Conservation (phyloP, 176 grass and related monocot species). For the Rhynchospora tenuis region DNA sequence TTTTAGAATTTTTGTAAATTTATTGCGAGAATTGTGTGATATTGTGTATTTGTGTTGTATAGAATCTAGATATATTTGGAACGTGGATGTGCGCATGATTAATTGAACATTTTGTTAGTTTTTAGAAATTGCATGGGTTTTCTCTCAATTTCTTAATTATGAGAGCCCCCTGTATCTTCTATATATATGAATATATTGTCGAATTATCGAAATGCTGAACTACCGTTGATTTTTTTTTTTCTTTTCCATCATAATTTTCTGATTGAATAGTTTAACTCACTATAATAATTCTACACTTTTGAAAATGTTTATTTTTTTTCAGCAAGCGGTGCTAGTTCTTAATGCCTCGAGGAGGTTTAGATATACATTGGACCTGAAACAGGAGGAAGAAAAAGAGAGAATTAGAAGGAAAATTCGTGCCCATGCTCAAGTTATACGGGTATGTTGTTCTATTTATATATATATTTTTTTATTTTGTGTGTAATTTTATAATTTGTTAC, state of each 20-base stretch:
- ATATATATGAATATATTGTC: neutral
- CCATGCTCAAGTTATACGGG: slow-evolving; percentile 96
- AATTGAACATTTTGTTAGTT: neutral
- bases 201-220: neutral
- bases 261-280: neutral
- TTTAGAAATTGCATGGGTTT: neutral
- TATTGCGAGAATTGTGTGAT: neutral
- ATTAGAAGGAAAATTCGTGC: slow-evolving; percentile 81
- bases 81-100: neutral
- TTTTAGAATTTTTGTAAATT: neutral
- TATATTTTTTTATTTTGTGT: neutral
- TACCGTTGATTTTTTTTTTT: neutral
- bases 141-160: neutral
- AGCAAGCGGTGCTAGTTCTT: slow-evolving; percentile 92
- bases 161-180: neutral
- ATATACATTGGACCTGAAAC: slow-evolving; percentile 92
- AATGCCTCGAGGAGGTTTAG: slow-evolving; percentile 95
- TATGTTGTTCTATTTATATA: slow-evolving; percentile 30
- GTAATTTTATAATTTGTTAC: slow-evolving; percentile 21
- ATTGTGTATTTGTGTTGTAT: neutral
- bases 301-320: slow-evolving; percentile 27
- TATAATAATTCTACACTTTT: slow-evolving; percentile 19
- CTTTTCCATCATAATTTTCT: neutral
- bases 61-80: neutral
- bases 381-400: slow-evolving; percentile 80